Evolutionary conservation across 768 basidiomycete genomes (phyloP), one percentile per base, ranked within the genome.

Genomic region (Ramaria sp.): DNA sequence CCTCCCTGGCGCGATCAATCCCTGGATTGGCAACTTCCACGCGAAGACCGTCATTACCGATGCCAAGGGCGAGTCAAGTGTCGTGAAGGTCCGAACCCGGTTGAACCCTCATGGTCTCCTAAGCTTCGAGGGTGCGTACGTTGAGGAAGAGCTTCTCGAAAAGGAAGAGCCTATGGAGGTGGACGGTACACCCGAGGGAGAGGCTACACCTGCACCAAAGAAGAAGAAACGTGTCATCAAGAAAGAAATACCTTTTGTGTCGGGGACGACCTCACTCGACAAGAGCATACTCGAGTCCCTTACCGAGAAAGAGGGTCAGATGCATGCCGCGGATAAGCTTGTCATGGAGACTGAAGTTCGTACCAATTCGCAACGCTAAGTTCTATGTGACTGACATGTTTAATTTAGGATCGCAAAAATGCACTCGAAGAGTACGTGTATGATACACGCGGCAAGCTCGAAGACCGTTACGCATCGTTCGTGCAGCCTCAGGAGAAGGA

Each of bases 341-440:
- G 95, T 99, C 53, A 81, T 84, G 75, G 96, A 99, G 69, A 99
- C 96, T 57, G 95, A 97, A 83, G 91, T 91, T 61, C 37, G 80
- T 72, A 37, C 47, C 42, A 19, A 27, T 51, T 11, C 20, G 17
- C 37, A 48, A 49, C 12, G 9, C 17, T 49, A 33, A 42, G 13
- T 7, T 24, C n/a, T 3, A 51, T 52, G 12, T 63, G 38, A 61
- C 51, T 10, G 37, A 38, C 49, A 24, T 30, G 13, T 46, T n/a
- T 41, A 27, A 27, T 27, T 22, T 55, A 95, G 91, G 90, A 98
- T 71, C 84, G 90, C 71, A 99, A 97, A 76, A 99, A 99, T 68
- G 93, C 94, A 4, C 83, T 99, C 13, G 95, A 99, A 74, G 96
- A 98, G 73, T 97, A 95, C 75, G 88, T 98, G 58, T 97, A 97